A percentile compares a stretch with the other conserved stretches of the same genome.
Evolutionary conservation across 345 rosid genomes (phyloP).

Genomic region (Salix udensis): DNA sequence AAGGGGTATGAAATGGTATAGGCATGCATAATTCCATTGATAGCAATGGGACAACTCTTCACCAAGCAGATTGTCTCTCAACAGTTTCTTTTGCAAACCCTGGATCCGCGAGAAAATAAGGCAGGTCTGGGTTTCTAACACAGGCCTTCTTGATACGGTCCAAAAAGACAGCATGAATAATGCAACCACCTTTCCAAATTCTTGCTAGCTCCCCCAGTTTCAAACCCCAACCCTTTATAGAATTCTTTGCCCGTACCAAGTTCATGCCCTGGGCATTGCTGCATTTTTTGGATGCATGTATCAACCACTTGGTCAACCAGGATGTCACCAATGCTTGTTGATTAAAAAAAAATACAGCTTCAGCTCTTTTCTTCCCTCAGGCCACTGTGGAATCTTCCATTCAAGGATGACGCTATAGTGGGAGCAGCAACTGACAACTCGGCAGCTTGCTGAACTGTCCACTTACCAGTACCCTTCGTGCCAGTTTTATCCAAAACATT

Average conservation of each 20-base stretch:
- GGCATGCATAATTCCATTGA: slow-evolving; percentile 6
- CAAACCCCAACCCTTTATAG: slow-evolving; percentile 13
- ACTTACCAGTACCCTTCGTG: slow-evolving; percentile 22
- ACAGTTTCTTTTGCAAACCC: slow-evolving; percentile 34
- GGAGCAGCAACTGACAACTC: too few species aligned
- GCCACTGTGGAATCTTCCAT: slow-evolving; percentile 19
- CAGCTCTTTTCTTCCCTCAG: slow-evolving; percentile 22
- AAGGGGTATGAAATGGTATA: neutral
- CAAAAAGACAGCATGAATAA: slow-evolving; percentile 19
- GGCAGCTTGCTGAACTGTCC: slow-evolving; percentile 28
- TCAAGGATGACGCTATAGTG: slow-evolving; percentile 23
- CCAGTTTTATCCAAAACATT: slow-evolving; percentile 24
- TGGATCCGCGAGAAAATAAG: slow-evolving; percentile 27
- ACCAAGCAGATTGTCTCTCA: slow-evolving; percentile 32
- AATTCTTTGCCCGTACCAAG: slow-evolving; percentile 13
- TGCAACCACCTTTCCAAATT: slow-evolving; percentile 19
- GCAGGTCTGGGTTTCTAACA: slow-evolving; percentile 23
- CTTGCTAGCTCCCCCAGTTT: slow-evolving; percentile 12
- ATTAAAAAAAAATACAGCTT: slow-evolving; percentile 15
- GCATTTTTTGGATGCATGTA: slow-evolving; percentile 21
- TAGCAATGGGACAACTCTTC: slow-evolving; percentile 28
- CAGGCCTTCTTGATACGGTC: slow-evolving; percentile 31
- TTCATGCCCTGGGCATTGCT: slow-evolving; percentile 24
- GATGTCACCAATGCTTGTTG: slow-evolving; percentile 7
- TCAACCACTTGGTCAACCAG: slow-evolving; percentile 15